phyloP scores from a whole-genome alignment of 108 stramenopile species.

The Nitzschia sp. region DNA sequence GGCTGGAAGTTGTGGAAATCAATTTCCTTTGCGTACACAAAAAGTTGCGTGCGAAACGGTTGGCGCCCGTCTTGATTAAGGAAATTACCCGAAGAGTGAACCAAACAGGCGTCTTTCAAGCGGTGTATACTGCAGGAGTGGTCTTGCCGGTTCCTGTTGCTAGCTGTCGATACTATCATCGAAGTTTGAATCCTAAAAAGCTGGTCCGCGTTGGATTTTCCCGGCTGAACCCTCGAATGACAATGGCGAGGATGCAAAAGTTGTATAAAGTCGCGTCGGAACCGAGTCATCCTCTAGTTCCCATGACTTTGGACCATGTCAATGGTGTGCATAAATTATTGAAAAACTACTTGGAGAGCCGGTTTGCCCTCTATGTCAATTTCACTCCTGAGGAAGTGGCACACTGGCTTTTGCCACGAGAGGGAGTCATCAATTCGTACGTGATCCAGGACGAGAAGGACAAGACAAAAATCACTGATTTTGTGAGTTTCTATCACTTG shows the following conservation, averaged over 20 bases:
- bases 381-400: conserved; percentile 89
- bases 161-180: conserved; percentile 93
- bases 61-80: conserved; percentile 99
- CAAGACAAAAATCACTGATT: conserved; percentile 75
- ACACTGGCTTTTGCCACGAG: conserved; percentile 96
- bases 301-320: conserved; percentile 87
- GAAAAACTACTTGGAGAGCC: conserved; percentile 69
- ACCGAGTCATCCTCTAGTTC: conserved; percentile 41
- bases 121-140: conserved; percentile 98
- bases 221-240: conserved; percentile 85
- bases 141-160: conserved; percentile 94
- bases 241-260: conserved; percentile 92
- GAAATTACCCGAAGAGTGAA: conserved; percentile 98
- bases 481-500: conserved; percentile 95
- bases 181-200: conserved; percentile 94
- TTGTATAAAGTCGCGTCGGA: conserved; percentile 81
- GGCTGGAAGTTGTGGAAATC: conserved; percentile 86
- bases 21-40: conserved; percentile 99
- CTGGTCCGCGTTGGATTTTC: conserved; percentile 94
- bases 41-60: conserved; percentile 93
- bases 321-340: conserved; percentile 77
- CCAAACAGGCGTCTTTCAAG: conserved; percentile 90
- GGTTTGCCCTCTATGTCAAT: conserved; percentile 79
- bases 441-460: conserved; percentile 79
- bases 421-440: conserved; percentile 90